phyloP scores from a whole-genome alignment of 495 filamentous ascomycete species.

The Cairneyella variabilis region DNA sequence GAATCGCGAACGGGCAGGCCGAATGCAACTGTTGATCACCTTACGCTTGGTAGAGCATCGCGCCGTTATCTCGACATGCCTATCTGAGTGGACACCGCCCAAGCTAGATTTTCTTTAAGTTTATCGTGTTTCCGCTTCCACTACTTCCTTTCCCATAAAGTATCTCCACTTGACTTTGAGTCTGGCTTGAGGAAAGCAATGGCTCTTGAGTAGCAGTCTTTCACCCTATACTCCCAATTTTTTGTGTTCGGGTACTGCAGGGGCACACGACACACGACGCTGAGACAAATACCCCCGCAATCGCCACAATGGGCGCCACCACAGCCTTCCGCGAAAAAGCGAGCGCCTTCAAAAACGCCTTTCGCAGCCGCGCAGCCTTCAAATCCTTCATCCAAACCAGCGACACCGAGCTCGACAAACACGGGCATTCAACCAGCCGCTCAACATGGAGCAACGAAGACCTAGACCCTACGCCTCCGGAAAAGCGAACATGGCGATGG shows the following conservation, averaged over 20 bases:
- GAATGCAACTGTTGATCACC: too few species aligned
- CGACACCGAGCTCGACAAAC: constrained; percentile 26
- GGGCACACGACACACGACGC: background rate
- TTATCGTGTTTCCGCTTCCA: too few species aligned
- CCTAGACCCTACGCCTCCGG: constrained; percentile 30
- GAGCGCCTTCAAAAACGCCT: constrained; percentile 20
- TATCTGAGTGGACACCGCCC: too few species aligned
- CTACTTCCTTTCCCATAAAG: background rate
- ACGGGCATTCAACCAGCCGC: constrained; percentile 20
- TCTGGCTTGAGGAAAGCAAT: too few species aligned
- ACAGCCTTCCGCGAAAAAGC: background rate
- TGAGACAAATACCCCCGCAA: too few species aligned
- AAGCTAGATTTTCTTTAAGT: too few species aligned
- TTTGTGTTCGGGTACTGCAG: background rate
- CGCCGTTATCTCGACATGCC: too few species aligned
- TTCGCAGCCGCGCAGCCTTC: constrained; percentile 23
- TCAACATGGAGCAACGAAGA: constrained; percentile 28
- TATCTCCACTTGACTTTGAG: background rate
- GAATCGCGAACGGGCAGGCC: too few species aligned
- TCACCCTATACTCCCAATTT: too few species aligned
- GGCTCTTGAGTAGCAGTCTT: too few species aligned
- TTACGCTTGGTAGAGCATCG: too few species aligned
- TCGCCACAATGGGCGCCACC: constrained; percentile 14
- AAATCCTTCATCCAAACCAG: constrained; percentile 25
- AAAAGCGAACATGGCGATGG: constrained; percentile 28